A percentile compares a stretch with the other conserved stretches of the same genome.
Conservation (phyloP, 2,329 filamentous ascomycete species). For the Macrophomina pseudophaseolina region DNA sequence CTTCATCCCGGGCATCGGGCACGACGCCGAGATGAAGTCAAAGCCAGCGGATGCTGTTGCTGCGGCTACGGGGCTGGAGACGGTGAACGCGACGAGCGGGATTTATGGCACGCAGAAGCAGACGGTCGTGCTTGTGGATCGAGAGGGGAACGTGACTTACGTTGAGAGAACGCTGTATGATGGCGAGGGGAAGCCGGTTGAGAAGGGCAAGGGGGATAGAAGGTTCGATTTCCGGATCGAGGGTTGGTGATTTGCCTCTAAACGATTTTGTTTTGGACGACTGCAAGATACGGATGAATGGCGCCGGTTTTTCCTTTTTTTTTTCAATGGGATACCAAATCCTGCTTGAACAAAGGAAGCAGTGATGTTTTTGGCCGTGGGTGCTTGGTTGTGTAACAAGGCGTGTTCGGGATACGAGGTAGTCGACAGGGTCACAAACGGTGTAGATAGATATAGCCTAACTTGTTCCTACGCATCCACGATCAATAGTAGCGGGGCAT, state of each 20-base stretch:
- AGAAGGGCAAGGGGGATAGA: conserved; percentile 53
- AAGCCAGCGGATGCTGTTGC: conserved; percentile 51
- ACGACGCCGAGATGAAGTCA: conserved; percentile 46
- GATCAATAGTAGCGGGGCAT: no score
- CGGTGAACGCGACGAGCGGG: conserved; percentile 50
- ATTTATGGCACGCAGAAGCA: conserved; percentile 70
- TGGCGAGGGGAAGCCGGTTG: conserved; percentile 54
- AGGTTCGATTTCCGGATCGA: conserved; percentile 56
- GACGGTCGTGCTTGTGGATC: conserved; percentile 63
- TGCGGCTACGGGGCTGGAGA: conserved; percentile 37
- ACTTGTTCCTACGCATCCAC: background rate
- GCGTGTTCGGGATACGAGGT: background rate
- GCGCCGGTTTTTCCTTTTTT: background rate
- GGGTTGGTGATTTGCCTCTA: conserved; percentile 35
- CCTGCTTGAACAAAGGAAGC: background rate
- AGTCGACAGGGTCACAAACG: background rate
- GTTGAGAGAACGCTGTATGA: conserved; percentile 67
- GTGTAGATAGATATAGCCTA: background rate
- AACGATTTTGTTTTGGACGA: background rate
- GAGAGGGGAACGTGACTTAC: conserved; percentile 62
- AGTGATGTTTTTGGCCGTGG: background rate
- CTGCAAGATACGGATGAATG: background rate
- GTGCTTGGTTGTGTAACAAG: background rate
- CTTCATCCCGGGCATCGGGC: conserved; percentile 63
- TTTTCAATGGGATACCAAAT: background rate